Evolutionary conservation across 2,329 filamentous ascomycete species (phyloP), one percentile per base, ranked within the genome.

Genomic region (Daldinia sp.): DNA sequence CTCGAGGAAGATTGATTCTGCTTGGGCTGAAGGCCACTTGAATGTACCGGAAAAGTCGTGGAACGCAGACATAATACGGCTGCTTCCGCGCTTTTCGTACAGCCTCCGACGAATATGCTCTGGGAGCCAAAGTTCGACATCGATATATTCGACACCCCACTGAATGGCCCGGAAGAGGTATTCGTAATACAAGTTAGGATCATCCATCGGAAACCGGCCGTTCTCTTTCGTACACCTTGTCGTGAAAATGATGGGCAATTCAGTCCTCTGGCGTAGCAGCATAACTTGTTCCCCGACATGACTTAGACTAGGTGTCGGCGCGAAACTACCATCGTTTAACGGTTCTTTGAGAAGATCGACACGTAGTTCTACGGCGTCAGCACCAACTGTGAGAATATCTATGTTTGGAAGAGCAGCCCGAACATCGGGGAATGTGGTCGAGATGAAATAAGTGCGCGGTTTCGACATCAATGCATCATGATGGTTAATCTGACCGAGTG

Each of bases 241-340:
- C 0, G 93, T 96, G 74, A 94, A 94, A 58, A 96, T 93, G 73
- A 96, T 92, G n/a, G 93, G 93, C 39, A 96, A 80, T 72, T 96
- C 92, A 0, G 92, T 95, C 66, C 91, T 86, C 76, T 95, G 92
- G 21, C 92, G 87, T 63, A 96, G 78, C 1, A 93, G 80, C 91
- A 94, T 94, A 58, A 96, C 83, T 76, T 96, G 93, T 76, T 94
- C 88, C 25, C 92, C 92, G 8, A 96, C 91, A 76, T 95, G 95
- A 73, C 89, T 90, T 69, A 95, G 77, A 73, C 91, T 94, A 2
- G 93, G 91, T 17, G 95, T 83, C 34, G 83, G 77, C 27, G 85
- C 87, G 70, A 86, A 87, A 1, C 80, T 80, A 6, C 87, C 88
- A 70, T 91, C 83, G 13, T 79, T 77, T 6, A 88, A 78, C 3